Evolutionary conservation across 768 basidiomycete genomes (phyloP), one percentile per base, ranked within the genome.

Genomic region (Amanita polypyramis): DNA sequence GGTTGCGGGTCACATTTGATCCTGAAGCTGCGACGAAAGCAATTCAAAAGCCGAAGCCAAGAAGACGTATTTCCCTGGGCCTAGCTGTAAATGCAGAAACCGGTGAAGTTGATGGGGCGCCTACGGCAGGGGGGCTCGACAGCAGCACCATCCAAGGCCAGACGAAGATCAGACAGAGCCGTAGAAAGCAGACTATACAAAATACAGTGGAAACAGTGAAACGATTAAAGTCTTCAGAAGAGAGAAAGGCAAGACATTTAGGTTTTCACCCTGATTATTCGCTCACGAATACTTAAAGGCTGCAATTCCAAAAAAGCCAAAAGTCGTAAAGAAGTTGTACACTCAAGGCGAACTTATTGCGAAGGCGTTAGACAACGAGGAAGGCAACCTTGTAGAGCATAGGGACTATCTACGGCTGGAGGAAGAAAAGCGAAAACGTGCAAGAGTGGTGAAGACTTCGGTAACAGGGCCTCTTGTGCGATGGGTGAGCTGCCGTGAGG

Each of bases 261-360:
- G 0, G 17, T 23, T 10, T 27, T 5, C 42, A 30, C 38, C 34
- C 21, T 14, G 17, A 21, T 4, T 49, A 10, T 50, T 29, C 21
- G 41, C 27, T 37, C 8, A 45, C 34, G 25, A 20, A 12, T 5
- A 45, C 32, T 15, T 35, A 21, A 43, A 82, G 80, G 76, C 79
- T 10, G 69, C 80, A 0, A 67, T 70, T 30, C 77, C 82, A 1
- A 87, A 80, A 65, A 83, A 81, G 55, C 58, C 64, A 5, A 85
- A 79, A 57, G 61, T 63, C 2, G 70, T 69, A 46, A 70, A 65
- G 19, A 79, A 71, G 25, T 61, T 67, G 4, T 74, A 71, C 37
- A 88, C 88, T 0, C 91, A 94, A 57, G 84, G 77, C n/a, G 86
- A 93, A 56, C 74, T 93, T 6, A 84, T 94, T 49, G 80, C 79